Conservation (phyloP, 192 early-diverging fungal genomes). For the Umbelopsis vinacea region DNA sequence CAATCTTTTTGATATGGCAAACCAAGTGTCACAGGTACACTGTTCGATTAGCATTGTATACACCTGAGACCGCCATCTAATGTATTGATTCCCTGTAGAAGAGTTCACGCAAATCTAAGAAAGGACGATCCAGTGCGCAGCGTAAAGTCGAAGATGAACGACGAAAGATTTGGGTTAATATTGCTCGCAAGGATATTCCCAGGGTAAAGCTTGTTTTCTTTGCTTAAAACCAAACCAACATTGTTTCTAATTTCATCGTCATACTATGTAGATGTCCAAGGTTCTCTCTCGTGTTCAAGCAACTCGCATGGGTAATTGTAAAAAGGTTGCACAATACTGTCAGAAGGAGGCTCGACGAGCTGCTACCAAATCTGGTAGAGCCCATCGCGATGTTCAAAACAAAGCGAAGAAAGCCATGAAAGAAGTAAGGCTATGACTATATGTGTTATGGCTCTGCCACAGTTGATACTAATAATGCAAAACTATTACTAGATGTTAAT, state of each 20-base stretch:
- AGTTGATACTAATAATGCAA: not conserved
- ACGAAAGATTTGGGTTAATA: constrained; percentile 28
- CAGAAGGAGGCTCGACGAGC: constrained; percentile 74
- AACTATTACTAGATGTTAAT: constrained; percentile 67
- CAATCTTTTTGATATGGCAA: too few relatives aligned
- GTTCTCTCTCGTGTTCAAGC: constrained; percentile 51
- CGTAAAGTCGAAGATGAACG: constrained; percentile 32
- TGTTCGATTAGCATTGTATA: too few relatives aligned
- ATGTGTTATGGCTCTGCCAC: not conserved
- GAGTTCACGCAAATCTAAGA: not conserved
- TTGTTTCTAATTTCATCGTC: not conserved
- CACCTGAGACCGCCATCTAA: too few relatives aligned
- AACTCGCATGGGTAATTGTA: constrained; percentile 61
- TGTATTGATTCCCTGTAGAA: not conserved
- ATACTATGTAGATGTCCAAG: constrained; percentile 44
- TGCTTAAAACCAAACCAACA: not conserved
- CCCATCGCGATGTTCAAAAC: constrained; percentile 65
- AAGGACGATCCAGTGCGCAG: constrained; percentile 6
- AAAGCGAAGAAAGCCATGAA: constrained; percentile 69
- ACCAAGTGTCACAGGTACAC: too few relatives aligned
- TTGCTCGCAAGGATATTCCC: constrained; percentile 46
- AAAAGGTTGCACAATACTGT: constrained; percentile 71
- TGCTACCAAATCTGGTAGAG: constrained; percentile 51
- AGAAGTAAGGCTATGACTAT: constrained; percentile 35
- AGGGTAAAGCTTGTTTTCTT: constrained; percentile 27